Evolutionary conservation across 2,329 filamentous ascomycete species (phyloP).

Genomic region (Colletotrichum falcatum): DNA sequence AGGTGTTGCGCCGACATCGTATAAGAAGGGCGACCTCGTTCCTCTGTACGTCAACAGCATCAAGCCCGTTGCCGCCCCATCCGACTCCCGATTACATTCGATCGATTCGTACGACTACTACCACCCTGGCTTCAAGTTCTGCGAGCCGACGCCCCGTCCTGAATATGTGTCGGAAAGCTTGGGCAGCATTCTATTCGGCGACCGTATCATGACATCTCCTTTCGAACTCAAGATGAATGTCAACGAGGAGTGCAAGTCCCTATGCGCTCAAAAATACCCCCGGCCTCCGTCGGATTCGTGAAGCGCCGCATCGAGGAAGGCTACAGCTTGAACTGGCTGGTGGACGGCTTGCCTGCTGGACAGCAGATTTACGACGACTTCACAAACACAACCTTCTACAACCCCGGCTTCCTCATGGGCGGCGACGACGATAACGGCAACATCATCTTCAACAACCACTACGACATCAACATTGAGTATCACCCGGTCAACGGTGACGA

Average conservation of each 20-base stretch:
- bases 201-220: slow-evolving; percentile 96
- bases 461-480: slow-evolving; percentile 93
- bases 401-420: slow-evolving; percentile 89
- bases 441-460: slow-evolving; percentile 88
- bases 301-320: slow-evolving; percentile 85
- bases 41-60: slow-evolving; percentile 94
- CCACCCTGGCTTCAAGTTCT: slow-evolving; percentile 88
- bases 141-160: slow-evolving; percentile 80
- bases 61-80: slow-evolving; percentile 82
- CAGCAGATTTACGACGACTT: slow-evolving; percentile 83
- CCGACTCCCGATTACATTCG: slow-evolving; percentile 87
- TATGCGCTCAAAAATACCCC: slow-evolving; percentile 78
- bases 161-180: slow-evolving; percentile 87
- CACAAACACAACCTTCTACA: slow-evolving; percentile 85
- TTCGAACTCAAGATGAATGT: slow-evolving; percentile 88
- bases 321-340: slow-evolving; percentile 95
- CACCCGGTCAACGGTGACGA: slow-evolving; percentile 78
- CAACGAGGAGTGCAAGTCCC: slow-evolving; percentile 87
- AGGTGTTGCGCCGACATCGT: slow-evolving; percentile 93
- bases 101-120: slow-evolving; percentile 98
- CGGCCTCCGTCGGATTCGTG: slow-evolving; percentile 79
- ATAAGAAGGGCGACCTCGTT: slow-evolving; percentile 82
- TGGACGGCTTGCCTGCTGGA: slow-evolving; percentile 93
- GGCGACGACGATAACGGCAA: slow-evolving; percentile 66
- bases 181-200: slow-evolving; percentile 96